These are phyloP conservation scores for Mycena belliarum DNA, from an alignment of 768 basidiomycete genomes.

Conservation along the genomic window DNA sequence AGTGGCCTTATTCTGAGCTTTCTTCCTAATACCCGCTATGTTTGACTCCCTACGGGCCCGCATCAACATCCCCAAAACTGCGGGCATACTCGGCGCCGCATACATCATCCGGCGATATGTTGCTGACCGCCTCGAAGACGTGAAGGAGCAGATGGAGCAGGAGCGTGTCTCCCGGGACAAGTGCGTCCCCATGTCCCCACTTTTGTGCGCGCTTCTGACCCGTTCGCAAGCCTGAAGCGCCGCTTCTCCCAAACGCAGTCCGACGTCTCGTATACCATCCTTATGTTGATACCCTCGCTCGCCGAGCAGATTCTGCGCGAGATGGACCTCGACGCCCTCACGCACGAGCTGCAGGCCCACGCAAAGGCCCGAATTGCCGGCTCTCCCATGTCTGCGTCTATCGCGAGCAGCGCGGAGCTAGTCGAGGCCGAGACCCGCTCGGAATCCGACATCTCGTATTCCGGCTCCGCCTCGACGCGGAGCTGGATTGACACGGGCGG, in stretches of 20 bases:
- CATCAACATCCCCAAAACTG: constrained; percentile 12
- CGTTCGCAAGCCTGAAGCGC: constrained; percentile 56
- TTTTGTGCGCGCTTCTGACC: neutral
- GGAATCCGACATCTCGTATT: constrained; percentile 17
- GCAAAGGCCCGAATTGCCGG: constrained; percentile 14
- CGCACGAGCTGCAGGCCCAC: constrained; percentile 42
- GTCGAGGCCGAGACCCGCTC: constrained; percentile 21
- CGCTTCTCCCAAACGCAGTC: constrained; percentile 79
- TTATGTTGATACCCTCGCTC: constrained; percentile 53
- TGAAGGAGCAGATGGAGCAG: constrained; percentile 60
- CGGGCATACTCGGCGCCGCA: constrained; percentile 45
- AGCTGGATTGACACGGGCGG: constrained; percentile 19
- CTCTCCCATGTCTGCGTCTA: constrained; percentile 28
- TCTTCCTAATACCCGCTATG: constrained; percentile 1
- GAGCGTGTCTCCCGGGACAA: constrained; percentile 67
- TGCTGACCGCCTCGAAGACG: constrained; percentile 60
- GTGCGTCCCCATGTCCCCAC: constrained; percentile 43
- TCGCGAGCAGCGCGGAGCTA: constrained; percentile 17
- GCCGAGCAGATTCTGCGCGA: constrained; percentile 52
- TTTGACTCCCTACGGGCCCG: constrained; percentile 19
- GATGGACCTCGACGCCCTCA: constrained; percentile 67
- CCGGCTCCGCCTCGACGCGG: constrained; percentile 15
- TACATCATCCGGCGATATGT: constrained; percentile 69
- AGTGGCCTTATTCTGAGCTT: neutral
- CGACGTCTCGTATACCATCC: constrained; percentile 73